Evolutionary conservation across 164 flowering plant species (phyloP).

Genomic region (Paratinospora sagittata): DNA sequence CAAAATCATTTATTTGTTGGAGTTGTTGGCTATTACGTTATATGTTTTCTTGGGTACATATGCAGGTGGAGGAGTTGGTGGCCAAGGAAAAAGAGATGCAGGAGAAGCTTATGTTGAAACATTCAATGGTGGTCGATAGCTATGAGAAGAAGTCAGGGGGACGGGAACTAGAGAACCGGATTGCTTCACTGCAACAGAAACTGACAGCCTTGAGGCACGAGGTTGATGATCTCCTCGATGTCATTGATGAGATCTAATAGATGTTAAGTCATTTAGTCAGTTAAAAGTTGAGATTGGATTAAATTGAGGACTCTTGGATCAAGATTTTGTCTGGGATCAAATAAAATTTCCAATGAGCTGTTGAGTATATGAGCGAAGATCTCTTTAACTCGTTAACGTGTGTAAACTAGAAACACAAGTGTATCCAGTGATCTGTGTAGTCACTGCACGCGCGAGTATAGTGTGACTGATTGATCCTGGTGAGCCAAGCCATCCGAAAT

Average conservation of each 20-base stretch:
- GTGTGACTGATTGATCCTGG: background rate
- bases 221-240: constrained; percentile 76
- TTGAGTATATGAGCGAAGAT: background rate
- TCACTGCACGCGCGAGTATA: background rate
- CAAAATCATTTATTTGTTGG: background rate
- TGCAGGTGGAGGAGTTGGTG: constrained; percentile 75
- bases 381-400: background rate
- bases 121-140: constrained; percentile 65
- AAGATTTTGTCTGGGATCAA: constrained; percentile 13
- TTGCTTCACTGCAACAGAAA: constrained; percentile 67
- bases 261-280: background rate
- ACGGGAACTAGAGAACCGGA: constrained; percentile 60
- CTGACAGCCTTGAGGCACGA: constrained; percentile 61
- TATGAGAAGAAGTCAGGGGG: constrained; percentile 74
- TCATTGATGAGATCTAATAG: constrained; percentile 57
- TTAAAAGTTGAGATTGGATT: background rate
- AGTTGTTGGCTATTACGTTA: background rate
- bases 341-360: background rate
- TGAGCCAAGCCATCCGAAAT: background rate
- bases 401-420: background rate
- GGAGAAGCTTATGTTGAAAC: constrained; percentile 73
- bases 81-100: constrained; percentile 79
- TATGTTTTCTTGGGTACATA: background rate
- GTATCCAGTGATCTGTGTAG: too few species aligned
- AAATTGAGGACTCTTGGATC: constrained; percentile 7